Evolutionary conservation across 2,329 filamentous ascomycete species (phyloP).

Genomic region (Ophiocordyceps robertsii): DNA sequence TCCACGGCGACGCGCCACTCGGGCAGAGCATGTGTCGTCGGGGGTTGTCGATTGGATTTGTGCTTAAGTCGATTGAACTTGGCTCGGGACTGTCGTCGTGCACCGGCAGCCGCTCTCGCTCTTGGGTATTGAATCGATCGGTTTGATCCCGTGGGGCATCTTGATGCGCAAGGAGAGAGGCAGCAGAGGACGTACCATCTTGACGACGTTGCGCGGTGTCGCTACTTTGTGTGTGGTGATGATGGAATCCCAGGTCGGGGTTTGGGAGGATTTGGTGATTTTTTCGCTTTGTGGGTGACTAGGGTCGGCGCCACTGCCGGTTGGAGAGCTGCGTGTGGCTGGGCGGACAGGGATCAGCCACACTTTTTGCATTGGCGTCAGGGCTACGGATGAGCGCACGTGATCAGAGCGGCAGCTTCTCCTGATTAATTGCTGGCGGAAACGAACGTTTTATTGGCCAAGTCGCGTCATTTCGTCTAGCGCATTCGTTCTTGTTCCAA

Average conservation of each 20-base stretch:
- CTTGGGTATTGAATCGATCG: constrained; percentile 4
- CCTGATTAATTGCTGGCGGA: too few relatives aligned
- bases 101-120: constrained; percentile 11
- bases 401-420: too few relatives aligned
- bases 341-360: constrained; percentile 3
- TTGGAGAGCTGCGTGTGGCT: constrained; percentile 15
- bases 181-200: constrained; percentile 28
- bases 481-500: too few relatives aligned
- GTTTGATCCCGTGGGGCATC: not conserved
- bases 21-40: too few relatives aligned
- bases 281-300: constrained; percentile 29
- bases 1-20: not conserved
- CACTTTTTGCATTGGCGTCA: not conserved
- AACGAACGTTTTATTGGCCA: too few relatives aligned
- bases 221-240: constrained; percentile 28
- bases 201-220: constrained; percentile 32
- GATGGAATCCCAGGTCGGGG: constrained; percentile 23
- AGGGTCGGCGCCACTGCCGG: constrained; percentile 23
- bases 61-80: not conserved
- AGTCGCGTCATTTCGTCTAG: too few relatives aligned
- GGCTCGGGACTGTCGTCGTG: constrained; percentile 16
- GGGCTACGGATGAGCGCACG: not conserved
- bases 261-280: constrained; percentile 29
- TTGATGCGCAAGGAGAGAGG: constrained; percentile 2
- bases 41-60: too few relatives aligned